Conservation (phyloP, 2,329 filamentous ascomycete species). For the Tolypocladium sp. region DNA sequence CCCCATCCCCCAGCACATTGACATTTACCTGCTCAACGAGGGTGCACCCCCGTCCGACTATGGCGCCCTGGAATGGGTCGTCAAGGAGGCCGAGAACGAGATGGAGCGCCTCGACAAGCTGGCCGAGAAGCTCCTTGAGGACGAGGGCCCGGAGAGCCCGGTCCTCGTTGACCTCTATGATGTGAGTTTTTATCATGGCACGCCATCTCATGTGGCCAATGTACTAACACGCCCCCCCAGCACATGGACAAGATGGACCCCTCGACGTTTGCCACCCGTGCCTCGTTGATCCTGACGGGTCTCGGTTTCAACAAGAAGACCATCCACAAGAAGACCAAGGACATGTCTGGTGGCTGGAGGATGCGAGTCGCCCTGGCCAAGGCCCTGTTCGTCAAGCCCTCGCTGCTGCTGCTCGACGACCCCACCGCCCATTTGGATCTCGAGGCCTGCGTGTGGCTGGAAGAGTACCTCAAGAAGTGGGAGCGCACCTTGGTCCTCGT, state of each 20-base stretch:
- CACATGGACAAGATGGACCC: conserved; percentile 99
- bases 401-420: conserved; percentile 90
- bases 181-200: conserved; percentile 40
- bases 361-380: conserved; percentile 98
- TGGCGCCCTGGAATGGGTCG: conserved; percentile 94
- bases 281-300: conserved; percentile 94
- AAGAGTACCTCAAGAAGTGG: conserved; percentile 99
- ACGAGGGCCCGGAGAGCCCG: conserved; percentile 83
- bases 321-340: conserved; percentile 99
- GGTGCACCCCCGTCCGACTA: conserved; percentile 83
- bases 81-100: conserved; percentile 87
- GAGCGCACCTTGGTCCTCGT: conserved; percentile 93
- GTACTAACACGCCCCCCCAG: conserved; percentile 32
- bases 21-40: conserved; percentile 97
- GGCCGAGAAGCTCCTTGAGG: conserved; percentile 84
- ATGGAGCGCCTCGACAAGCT: conserved; percentile 81
- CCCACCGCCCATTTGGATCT: conserved; percentile 98
- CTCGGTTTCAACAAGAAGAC: conserved; percentile 98
- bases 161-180: conserved; percentile 93
- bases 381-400: conserved; percentile 97
- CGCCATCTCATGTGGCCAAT: background rate
- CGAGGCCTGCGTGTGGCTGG: conserved; percentile 98
- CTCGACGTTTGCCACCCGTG: conserved; percentile 90
- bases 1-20: conserved; percentile 90
- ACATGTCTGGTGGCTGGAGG: conserved; percentile 99